Evolutionary conservation across 2,329 filamentous ascomycete species (phyloP).

Genomic region (Lachnellula willkommii): DNA sequence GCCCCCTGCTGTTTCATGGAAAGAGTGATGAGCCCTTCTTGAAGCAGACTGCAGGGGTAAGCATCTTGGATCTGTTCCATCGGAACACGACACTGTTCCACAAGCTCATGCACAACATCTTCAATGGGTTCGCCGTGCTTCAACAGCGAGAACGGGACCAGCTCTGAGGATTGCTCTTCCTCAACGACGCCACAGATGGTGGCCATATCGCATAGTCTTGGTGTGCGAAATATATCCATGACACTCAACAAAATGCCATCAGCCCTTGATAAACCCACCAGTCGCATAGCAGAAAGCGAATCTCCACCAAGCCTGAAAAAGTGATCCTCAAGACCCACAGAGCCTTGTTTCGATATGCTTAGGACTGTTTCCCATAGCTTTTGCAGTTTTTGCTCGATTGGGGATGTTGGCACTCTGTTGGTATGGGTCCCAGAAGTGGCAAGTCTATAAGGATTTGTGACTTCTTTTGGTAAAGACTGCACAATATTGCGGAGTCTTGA

Average conservation of each 20-base stretch:
- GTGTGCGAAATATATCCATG: constrained; percentile 37
- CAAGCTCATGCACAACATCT: neutral
- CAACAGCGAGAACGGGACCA: constrained; percentile 21
- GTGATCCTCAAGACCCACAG: constrained; percentile 29
- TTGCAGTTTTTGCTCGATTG: constrained; percentile 10
- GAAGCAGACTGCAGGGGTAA: constrained; percentile 33
- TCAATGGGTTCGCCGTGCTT: neutral
- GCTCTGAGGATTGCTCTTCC: constrained; percentile 12
- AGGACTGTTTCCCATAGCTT: constrained; percentile 11
- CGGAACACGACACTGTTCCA: neutral
- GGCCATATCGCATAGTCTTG: constrained; percentile 39
- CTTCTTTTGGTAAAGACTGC: neutral
- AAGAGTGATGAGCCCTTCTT: constrained; percentile 30
- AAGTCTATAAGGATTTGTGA: neutral
- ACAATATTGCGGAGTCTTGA: constrained; percentile 30
- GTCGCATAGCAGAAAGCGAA: constrained; percentile 30
- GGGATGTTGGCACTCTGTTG: neutral
- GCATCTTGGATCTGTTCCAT: constrained; percentile 29
- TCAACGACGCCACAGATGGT: neutral
- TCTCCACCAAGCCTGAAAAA: constrained; percentile 44
- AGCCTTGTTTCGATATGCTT: constrained; percentile 3
- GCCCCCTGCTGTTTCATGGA: constrained; percentile 3
- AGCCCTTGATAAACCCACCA: constrained; percentile 28
- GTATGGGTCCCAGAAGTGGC: neutral
- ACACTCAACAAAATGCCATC: constrained; percentile 35